Base-by-base conservation (phyloP, 192 early-diverging fungal species). In the Umbelopsis sp. region DNA sequence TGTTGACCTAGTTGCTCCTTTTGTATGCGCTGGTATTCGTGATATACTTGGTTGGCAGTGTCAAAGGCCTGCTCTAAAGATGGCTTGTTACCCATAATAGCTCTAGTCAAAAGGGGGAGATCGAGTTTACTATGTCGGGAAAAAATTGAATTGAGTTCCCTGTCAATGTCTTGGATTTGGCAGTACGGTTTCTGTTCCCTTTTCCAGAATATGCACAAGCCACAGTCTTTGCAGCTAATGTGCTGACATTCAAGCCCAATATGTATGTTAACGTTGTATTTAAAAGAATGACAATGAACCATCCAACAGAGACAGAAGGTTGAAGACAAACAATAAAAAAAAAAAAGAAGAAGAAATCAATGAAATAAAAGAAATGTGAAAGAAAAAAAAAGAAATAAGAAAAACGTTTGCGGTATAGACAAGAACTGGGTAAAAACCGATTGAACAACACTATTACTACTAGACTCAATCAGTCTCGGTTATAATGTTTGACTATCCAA, bases 401-500 rank as follows among this genome's bases (percentile, higher is more conserved):
- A 32, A 53, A 26, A 26, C 7, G 52, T 4, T 49, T 62, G 56
- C 56, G 56, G 56, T 62, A 62, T 62, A 62, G 56, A 62, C 56
- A 62, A 62, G 56, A 62, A 62, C 56, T 34, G 56, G 56, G 56
- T 62, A 62, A 62, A 62, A 22, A 62, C 56, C 17, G 29, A 34
- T 21, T 49, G 47, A 62, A 34, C 16, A 32, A 62, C 12, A 62
- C 17, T 31, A 32, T 20, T 3, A 53, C 22, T 22, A 41, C 38
- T 22, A 22, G 5, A 1, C 22, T 53, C 52, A 53, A 22, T 53
- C 52, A 26, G 52, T 8, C 14, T 62, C 29, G 26, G 29, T 32
- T 65, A 66, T 78, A 78, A 45, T 70, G 74, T 21, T 70, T 32
- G 20, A 79, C 72, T 29, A 94, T 86, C 95, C 95, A 96, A 71